Percentiles rank a stretch among this genome's conserved stretches.
These are phyloP conservation scores for Eremochloa ophiuroides DNA, from an alignment of 176 grass and related monocot species.

Conservation along the genomic window DNA sequence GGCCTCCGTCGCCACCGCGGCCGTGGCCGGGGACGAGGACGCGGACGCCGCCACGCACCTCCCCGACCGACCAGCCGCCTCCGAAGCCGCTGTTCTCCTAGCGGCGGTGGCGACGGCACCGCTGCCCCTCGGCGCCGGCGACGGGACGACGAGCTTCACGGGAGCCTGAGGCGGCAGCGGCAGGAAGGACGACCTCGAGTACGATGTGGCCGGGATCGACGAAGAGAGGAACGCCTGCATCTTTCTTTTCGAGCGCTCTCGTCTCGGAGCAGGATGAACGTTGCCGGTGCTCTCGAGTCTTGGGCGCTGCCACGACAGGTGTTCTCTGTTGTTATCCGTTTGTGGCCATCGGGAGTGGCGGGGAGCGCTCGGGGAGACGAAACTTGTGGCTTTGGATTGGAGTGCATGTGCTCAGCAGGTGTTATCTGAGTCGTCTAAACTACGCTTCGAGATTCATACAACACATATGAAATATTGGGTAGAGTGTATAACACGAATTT, in stretches of 20 bases:
- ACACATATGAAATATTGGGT: too few relatives aligned
- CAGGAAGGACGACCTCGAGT: conserved; percentile 13
- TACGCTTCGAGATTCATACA: too few relatives aligned
- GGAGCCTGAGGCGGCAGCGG: background rate
- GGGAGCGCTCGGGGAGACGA: background rate
- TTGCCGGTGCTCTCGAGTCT: background rate
- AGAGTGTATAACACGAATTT: too few relatives aligned
- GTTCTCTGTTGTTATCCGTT: conserved; percentile 10
- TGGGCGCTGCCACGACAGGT: background rate
- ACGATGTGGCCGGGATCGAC: conserved; percentile 27
- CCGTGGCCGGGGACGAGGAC: background rate
- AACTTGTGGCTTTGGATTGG: background rate
- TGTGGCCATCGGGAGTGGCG: conserved; percentile 13
- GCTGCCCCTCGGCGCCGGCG: background rate
- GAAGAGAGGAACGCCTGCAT: conserved; percentile 50
- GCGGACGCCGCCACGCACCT: conserved; percentile 16
- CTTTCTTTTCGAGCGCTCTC: background rate
- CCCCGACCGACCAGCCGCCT: background rate
- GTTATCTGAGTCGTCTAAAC: too few relatives aligned
- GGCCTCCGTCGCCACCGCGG: conserved; percentile 2
- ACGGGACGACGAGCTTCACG: background rate
- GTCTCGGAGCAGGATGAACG: background rate
- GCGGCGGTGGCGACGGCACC: background rate
- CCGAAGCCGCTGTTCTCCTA: background rate
- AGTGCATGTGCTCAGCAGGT: too few relatives aligned